A percentile compares a stretch with the other conserved stretches of the same genome.
Evolutionary conservation across 2,329 filamentous ascomycete species (phyloP).

Genomic region (Cordyceps cateniannulata): DNA sequence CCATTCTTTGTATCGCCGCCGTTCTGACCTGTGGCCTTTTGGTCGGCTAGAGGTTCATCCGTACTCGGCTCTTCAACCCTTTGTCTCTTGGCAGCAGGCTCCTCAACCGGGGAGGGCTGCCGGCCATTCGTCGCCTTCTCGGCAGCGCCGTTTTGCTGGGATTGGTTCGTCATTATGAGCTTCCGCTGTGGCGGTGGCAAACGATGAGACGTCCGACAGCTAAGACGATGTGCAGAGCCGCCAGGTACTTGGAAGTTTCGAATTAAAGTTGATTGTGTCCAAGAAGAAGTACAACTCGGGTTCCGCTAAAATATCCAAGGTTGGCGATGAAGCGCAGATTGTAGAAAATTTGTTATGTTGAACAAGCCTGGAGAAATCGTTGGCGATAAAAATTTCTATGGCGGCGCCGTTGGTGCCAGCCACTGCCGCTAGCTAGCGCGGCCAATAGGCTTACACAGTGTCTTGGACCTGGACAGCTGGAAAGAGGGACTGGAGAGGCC

Average conservation of each 20-base stretch:
- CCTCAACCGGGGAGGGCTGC: slow-evolving; percentile 16
- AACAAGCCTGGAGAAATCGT: background rate
- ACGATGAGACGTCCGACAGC: background rate
- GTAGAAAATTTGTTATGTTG: background rate
- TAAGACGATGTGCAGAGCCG: background rate
- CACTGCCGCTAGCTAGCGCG: slow-evolving; percentile 3
- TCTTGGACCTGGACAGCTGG: background rate
- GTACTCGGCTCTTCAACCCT: slow-evolving; percentile 39
- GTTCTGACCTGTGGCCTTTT: background rate
- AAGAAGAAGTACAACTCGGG: background rate
- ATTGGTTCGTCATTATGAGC: slow-evolving; percentile 23
- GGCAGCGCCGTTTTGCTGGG: slow-evolving; percentile 6
- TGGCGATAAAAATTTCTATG: slow-evolving; percentile 4
- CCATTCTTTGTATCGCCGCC: slow-evolving; percentile 12
- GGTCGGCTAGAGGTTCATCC: slow-evolving; percentile 4
- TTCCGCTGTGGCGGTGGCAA: background rate
- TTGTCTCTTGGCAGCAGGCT: slow-evolving; percentile 51
- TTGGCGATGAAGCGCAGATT: background rate
- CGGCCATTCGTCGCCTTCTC: background rate
- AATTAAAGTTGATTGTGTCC: background rate
- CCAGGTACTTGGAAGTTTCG: background rate
- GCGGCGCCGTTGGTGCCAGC: background rate
- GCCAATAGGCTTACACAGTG: slow-evolving; percentile 12
- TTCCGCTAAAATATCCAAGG: background rate
- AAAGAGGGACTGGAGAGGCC: background rate